Percentiles rank a stretch among this genome's conserved stretches.
Conservation (phyloP, 495 filamentous ascomycete genomes). For the Hyaloscypha variabilis region DNA sequence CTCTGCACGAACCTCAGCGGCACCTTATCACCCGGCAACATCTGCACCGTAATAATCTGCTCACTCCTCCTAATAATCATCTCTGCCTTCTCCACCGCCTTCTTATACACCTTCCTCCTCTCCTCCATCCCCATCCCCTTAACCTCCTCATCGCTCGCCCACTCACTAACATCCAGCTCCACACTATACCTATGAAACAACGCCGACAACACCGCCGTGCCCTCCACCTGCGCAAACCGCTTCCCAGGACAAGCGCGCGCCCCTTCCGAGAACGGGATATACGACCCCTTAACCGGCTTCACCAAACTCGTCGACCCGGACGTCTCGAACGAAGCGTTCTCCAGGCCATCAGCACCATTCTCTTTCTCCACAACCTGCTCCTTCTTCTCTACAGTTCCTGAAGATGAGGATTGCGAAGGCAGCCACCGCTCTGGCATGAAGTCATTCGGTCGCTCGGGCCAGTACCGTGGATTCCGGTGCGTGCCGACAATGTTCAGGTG, state of each 20-base stretch:
- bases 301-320: constrained; percentile 9
- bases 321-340: constrained; percentile 22
- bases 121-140: constrained; percentile 50
- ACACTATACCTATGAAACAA: constrained; percentile 67
- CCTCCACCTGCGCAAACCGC: constrained; percentile 78
- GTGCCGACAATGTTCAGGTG: constrained; percentile 46
- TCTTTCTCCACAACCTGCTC: constrained; percentile 30
- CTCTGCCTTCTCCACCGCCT: constrained; percentile 50
- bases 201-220: constrained; percentile 66
- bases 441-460: constrained; percentile 35
- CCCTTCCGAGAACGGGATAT: constrained; percentile 75
- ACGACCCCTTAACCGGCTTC: constrained; percentile 62
- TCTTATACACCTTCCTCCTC: constrained; percentile 45
- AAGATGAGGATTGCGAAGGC: neutral
- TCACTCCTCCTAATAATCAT: constrained; percentile 37
- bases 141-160: constrained; percentile 63
- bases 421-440: constrained; percentile 64
- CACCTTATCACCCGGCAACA: constrained; percentile 53
- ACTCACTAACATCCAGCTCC: constrained; percentile 65
- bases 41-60: constrained; percentile 63
- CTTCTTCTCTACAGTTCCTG: neutral
- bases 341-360: constrained; percentile 25
- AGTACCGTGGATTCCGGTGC: constrained; percentile 63
- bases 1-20: constrained; percentile 63
- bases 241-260: constrained; percentile 67